phyloP scores from a whole-genome alignment of 768 basidiomycete species.

The Neoboletus magnificus region DNA sequence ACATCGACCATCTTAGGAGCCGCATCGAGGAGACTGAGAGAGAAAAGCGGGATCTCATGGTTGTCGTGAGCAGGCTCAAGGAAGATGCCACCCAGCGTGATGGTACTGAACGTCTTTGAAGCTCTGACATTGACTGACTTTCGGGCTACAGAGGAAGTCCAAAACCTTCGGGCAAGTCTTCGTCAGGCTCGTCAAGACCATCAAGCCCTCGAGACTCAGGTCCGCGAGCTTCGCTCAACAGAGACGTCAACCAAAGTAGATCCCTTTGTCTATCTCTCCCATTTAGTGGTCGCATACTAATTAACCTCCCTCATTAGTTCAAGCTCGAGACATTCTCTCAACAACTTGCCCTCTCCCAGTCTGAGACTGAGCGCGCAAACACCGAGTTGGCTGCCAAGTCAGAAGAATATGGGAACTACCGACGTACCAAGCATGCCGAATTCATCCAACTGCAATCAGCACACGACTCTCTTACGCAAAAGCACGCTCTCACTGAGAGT shows the following conservation, averaged over 20 bases:
- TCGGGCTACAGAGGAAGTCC: slow-evolving; percentile 58
- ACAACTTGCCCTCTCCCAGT: slow-evolving; percentile 73
- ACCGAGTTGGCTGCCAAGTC: slow-evolving; percentile 67
- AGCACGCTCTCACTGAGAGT: slow-evolving; percentile 60
- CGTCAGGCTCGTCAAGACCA: slow-evolving; percentile 76
- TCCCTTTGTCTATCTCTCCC: not conserved
- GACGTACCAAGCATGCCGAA: slow-evolving; percentile 78
- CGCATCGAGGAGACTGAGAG: slow-evolving; percentile 75
- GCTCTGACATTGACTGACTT: not conserved
- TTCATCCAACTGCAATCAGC: slow-evolving; percentile 71
- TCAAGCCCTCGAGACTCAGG: slow-evolving; percentile 60
- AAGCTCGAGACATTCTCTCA: slow-evolving; percentile 81
- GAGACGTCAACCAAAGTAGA: slow-evolving; percentile 75
- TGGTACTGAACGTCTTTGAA: slow-evolving; percentile 42
- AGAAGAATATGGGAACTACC: slow-evolving; percentile 81
- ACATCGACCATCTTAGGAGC: slow-evolving; percentile 54
- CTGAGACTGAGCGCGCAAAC: slow-evolving; percentile 70
- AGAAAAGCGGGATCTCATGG: slow-evolving; percentile 87
- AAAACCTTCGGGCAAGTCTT: slow-evolving; percentile 61
- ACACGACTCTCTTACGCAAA: slow-evolving; percentile 69
- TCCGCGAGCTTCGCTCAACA: slow-evolving; percentile 68
- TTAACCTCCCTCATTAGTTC: slow-evolving; percentile 49
- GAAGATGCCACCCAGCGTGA: slow-evolving; percentile 72
- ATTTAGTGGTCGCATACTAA: not conserved
- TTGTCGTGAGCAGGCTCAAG: slow-evolving; percentile 78